A percentile compares a stretch with the other conserved stretches of the same genome.
phyloP scores from a whole-genome alignment of 1,284 basidiomycete species.

The Blastosporella zonata region DNA sequence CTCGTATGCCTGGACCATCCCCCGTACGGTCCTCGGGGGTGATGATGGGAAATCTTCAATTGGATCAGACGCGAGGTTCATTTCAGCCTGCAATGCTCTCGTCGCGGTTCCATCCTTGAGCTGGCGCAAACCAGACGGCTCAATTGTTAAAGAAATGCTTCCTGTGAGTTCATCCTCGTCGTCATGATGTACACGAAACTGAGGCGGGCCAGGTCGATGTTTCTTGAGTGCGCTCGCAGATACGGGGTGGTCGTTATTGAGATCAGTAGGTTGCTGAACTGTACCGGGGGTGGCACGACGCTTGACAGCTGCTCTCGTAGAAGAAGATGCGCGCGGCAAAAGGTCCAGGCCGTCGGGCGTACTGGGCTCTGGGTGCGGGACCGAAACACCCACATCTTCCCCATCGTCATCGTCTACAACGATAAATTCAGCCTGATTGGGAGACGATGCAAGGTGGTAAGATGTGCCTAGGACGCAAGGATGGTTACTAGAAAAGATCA shows the following conservation, averaged over 20 bases:
- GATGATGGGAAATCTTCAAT: slow-evolving; percentile 10
- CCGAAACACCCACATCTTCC: slow-evolving; percentile 10
- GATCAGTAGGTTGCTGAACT: too few species aligned
- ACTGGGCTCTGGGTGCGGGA: background rate
- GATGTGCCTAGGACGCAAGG: background rate
- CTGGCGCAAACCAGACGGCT: slow-evolving; percentile 4
- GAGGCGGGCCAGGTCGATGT: background rate
- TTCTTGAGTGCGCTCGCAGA: slow-evolving; percentile 2
- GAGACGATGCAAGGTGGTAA: background rate
- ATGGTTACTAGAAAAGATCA: background rate
- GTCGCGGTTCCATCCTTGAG: slow-evolving; percentile 18
- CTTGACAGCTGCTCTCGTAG: background rate
- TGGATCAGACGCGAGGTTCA: slow-evolving; percentile 9
- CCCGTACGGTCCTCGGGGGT: slow-evolving; percentile 6
- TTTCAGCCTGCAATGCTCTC: slow-evolving; percentile 7
- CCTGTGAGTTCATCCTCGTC: slow-evolving; percentile 1
- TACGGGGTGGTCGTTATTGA: background rate
- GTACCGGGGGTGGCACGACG: background rate
- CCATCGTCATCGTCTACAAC: slow-evolving; percentile 6
- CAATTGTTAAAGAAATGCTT: background rate
- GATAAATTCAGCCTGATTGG: slow-evolving; percentile 6
- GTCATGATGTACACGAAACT: background rate
- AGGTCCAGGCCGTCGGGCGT: slow-evolving; percentile 13
- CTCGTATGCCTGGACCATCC: slow-evolving; percentile 6
- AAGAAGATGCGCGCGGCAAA: background rate